phyloP scores from a whole-genome alignment of 2,329 filamentous ascomycete genomes.

The Clonostachys rosea region DNA sequence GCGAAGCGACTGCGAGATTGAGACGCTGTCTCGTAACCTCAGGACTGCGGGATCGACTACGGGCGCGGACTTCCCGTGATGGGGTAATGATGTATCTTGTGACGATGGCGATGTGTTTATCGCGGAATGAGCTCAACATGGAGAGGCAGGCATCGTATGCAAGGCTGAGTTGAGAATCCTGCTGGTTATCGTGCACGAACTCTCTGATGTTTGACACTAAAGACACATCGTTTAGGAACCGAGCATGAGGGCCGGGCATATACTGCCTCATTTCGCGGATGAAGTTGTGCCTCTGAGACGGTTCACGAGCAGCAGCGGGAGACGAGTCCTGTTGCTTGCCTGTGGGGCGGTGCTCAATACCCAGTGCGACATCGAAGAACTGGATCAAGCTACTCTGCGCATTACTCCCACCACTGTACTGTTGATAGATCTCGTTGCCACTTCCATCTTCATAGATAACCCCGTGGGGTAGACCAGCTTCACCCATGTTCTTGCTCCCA shows the following conservation, averaged over 20 bases:
- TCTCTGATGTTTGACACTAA: slow-evolving; percentile 81
- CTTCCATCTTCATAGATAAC: slow-evolving; percentile 82
- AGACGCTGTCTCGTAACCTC: slow-evolving; percentile 41
- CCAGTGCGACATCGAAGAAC: slow-evolving; percentile 91
- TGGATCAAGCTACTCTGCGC: slow-evolving; percentile 96
- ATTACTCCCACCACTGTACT: slow-evolving; percentile 92
- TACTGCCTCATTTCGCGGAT: slow-evolving; percentile 95
- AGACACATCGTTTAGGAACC: slow-evolving; percentile 79
- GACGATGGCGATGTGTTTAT: slow-evolving; percentile 95
- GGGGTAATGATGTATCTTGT: slow-evolving; percentile 93
- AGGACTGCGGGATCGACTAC: slow-evolving; percentile 55
- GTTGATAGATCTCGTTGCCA: slow-evolving; percentile 64
- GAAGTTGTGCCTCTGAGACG: slow-evolving; percentile 63
- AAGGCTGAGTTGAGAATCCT: slow-evolving; percentile 58
- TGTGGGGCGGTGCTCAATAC: slow-evolving; percentile 85
- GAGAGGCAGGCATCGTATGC: slow-evolving; percentile 89
- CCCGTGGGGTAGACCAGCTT: slow-evolving; percentile 83
- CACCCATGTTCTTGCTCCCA: slow-evolving; percentile 95
- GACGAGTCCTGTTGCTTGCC: slow-evolving; percentile 42
- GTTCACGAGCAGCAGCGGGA: neutral
- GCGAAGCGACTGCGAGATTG: slow-evolving; percentile 61
- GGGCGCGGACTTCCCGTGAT: slow-evolving; percentile 66
- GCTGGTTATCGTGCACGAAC: slow-evolving; percentile 56
- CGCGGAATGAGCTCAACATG: slow-evolving; percentile 65
- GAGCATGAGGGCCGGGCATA: slow-evolving; percentile 90